Percentiles rank a stretch among this genome's conserved stretches.
These are phyloP conservation scores for Flaveria bidentis DNA, from an alignment of 129 eudicot species.

Conservation along the genomic window DNA sequence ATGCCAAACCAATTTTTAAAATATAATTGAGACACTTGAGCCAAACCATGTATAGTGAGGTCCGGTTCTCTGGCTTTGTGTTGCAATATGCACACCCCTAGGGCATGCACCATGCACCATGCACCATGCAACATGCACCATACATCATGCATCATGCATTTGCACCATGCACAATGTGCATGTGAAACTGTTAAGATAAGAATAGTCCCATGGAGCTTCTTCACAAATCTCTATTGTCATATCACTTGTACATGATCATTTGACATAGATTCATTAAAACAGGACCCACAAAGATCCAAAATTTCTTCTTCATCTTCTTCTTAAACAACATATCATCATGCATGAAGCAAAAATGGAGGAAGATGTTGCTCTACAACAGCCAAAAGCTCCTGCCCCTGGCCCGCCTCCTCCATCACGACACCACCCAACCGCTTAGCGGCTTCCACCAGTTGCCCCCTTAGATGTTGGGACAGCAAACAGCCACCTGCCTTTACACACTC, in stretches of 20 bases:
- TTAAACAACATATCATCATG: conserved; percentile 38
- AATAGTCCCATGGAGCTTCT: conserved; percentile 21
- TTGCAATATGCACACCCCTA: background rate
- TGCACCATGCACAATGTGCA: background rate
- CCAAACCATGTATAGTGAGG: conserved; percentile 8
- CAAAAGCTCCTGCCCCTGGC: conserved; percentile 64
- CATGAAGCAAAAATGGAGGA: conserved; percentile 70
- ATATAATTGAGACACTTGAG: background rate
- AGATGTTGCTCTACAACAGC: conserved; percentile 85
- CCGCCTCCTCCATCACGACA: conserved; percentile 55
- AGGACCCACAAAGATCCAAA: conserved; percentile 43
- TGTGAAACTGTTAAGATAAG: conserved; percentile 5
- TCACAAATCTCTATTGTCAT: conserved; percentile 42
- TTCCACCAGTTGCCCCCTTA: conserved; percentile 80
- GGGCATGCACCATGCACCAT: too few relatives aligned
- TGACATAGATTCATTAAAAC: conserved; percentile 38
- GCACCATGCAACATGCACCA: background rate
- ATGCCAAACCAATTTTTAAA: background rate
- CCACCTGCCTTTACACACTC: conserved; percentile 86
- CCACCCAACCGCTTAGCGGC: conserved; percentile 79
- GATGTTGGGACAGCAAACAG: conserved; percentile 70
- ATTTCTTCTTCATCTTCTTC: conserved; percentile 25
- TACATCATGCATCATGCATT: background rate
- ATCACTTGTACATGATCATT: conserved; percentile 46
- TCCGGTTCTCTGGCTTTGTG: background rate